Evolutionary conservation across 2,329 filamentous ascomycete species (phyloP).

Genomic region (Diplodia seriata): DNA sequence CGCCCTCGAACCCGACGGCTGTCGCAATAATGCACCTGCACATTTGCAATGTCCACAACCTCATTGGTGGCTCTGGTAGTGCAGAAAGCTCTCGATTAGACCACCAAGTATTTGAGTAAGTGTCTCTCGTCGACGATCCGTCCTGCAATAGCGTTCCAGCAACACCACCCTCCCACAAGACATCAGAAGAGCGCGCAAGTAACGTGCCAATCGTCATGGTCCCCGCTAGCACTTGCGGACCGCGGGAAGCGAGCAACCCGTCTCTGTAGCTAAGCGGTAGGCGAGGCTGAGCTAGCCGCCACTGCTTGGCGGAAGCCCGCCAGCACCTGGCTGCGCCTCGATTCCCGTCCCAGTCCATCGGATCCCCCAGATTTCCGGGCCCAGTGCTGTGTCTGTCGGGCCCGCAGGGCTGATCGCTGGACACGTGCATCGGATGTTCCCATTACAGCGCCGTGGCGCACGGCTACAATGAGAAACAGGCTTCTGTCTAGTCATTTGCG

Average conservation of each 20-base stretch:
- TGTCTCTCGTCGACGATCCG: neutral
- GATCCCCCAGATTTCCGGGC: slow-evolving; percentile 5
- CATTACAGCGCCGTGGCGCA: neutral
- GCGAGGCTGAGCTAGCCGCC: slow-evolving; percentile 10
- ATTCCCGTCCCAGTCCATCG: neutral
- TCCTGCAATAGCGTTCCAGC: slow-evolving; percentile 9
- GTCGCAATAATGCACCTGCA: no score
- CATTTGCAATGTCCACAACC: slow-evolving; percentile 9
- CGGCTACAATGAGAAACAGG: neutral
- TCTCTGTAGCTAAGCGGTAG: no score
- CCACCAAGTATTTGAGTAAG: neutral
- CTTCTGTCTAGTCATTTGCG: neutral
- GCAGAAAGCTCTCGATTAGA: neutral
- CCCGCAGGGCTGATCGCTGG: slow-evolving; percentile 9
- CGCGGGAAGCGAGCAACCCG: neutral
- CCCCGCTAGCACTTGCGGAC: slow-evolving; percentile 4
- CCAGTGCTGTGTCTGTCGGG: neutral
- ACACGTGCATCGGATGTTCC: slow-evolving; percentile 16
- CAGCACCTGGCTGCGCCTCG: slow-evolving; percentile 17
- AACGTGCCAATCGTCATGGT: neutral
- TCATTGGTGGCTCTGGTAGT: slow-evolving; percentile 1
- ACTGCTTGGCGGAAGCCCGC: neutral
- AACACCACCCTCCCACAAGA: neutral
- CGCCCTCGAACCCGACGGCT: neutral
- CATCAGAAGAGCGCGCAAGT: neutral